Conservation (phyloP, 495 filamentous ascomycete genomes). For the Aspergillus carlsbadensis region DNA sequence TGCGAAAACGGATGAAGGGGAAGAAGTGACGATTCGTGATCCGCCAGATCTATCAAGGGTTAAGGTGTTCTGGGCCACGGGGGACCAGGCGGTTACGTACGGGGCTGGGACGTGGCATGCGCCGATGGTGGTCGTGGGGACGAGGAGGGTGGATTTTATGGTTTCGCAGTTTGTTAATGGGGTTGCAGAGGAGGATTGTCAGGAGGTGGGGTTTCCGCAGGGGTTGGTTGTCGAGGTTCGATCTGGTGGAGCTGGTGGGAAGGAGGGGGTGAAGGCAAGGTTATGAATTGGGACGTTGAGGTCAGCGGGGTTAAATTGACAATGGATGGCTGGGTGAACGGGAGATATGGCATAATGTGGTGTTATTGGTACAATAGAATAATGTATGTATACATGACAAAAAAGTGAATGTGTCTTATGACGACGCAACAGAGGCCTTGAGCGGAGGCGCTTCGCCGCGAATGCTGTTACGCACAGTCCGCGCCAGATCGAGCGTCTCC, state of each 20-base stretch:
- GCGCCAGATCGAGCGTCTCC: slow-evolving; percentile 56
- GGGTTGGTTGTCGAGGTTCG: slow-evolving; percentile 33
- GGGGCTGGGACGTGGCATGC: slow-evolving; percentile 94
- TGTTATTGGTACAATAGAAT: neutral
- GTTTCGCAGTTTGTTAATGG: slow-evolving; percentile 89
- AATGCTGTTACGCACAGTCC: slow-evolving; percentile 22
- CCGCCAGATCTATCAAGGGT: slow-evolving; percentile 71
- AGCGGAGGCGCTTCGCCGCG: neutral
- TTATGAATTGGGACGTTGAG: slow-evolving; percentile 7
- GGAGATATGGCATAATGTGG: neutral
- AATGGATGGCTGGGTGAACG: too few species aligned
- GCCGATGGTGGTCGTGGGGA: slow-evolving; percentile 88
- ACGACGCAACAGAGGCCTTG: neutral
- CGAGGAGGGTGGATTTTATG: slow-evolving; percentile 70
- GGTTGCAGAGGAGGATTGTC: slow-evolving; percentile 80
- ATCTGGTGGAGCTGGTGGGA: slow-evolving; percentile 26
- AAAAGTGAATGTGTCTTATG: neutral
- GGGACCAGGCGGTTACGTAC: slow-evolving; percentile 86
- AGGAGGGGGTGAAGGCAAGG: slow-evolving; percentile 33
- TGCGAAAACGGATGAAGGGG: slow-evolving; percentile 32
- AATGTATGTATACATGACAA: neutral
- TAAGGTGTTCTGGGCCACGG: slow-evolving; percentile 76
- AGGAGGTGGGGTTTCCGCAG: slow-evolving; percentile 67
- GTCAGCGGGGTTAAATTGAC: too few species aligned
- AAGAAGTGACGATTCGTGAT: slow-evolving; percentile 46